Base-by-base conservation (phyloP, 306 rosid species). In the Trichosanthes cucumerina region DNA sequence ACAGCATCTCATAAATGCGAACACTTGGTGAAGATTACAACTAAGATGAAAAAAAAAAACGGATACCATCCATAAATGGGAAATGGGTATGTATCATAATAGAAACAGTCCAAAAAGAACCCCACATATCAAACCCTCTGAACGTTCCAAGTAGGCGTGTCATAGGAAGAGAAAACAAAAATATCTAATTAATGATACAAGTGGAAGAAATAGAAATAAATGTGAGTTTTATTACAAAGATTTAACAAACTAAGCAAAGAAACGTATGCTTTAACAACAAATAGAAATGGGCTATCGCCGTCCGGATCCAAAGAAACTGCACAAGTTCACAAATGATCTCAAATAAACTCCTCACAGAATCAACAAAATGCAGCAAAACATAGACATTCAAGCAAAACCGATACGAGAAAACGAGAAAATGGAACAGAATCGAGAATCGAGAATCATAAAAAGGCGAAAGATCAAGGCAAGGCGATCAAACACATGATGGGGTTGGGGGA, bases 81-180 rank as follows among this genome's bases (percentile, higher is more conserved):
- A 74, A 74, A 74, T 74, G 46, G 62, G 78, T 8, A 33, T 41
- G 43, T n/a, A 38, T 46, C 70, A 15, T 13, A 57, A 23, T 56
- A 58, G 70, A 26, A n/a, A 76, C 36, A 76, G 54, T 39, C 66
- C 66, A 76, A 76, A 54, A 14, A 15, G 39, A 77, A 77, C 28
- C 54, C 41, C 78, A 59, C 80, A 58, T 52, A 52, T 77, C 79
- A 57, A 76, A 53, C 49, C 64, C 79, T 9, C 79, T 36, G 23
- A 75, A 52, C 39, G 39, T 58, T 76, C 4, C 69, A 11, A 33
- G 68, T 36, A 13, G 31, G 66, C 44, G 36, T 10, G 60, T n/a
- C 41, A 19, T 39, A 38, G 31, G 50, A 54, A 38, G 52, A 19
- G 33, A 76, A 34, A 76, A 56, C 50, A 33, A 76, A 54, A 56